Evolutionary conservation across 306 rosid species (phyloP), one percentile per base, ranked within the genome.

Genomic region (Rubus idaeus): DNA sequence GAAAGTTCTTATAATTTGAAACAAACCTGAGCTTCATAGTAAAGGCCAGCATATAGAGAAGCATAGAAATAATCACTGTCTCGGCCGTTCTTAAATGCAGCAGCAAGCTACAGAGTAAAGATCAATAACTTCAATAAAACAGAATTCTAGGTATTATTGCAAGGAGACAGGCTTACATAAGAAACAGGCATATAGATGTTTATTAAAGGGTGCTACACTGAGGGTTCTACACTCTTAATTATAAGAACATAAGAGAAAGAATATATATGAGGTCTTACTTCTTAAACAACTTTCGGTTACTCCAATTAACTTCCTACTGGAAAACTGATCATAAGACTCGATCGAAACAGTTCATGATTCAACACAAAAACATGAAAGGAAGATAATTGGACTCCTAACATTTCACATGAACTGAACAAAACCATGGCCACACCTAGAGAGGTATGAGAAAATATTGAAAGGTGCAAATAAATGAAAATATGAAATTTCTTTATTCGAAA

Each of bases 41-140:
- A 90, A 56, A 94, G 97, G 41, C 97, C 97, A 21, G 97, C 95
- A 73, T 94, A 92, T 23, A 94, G 78, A 68, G 92, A 87, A 74
- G 97, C 90, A 68, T 92, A 92, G 83, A 94, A 92, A 60, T 80
- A 86, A 2, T 92, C 97, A 51, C 68, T 78, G 57, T 80, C 93
- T 73, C 77, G 83, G 80, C 96, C 82, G 72, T 79, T 82, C 18
- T 91, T 85, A 87, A 94, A 94, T 62, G 85, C 90, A 80, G 89
- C 97, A 71, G 84, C 95, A 86, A 94, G 85, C 97, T 94, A 81
- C 57, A 73, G 62, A 83, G 35, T 12, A 71, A 71, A 81, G 70
- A 86, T 37, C 71, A 84, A 78, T 75, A 64, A 70, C 58, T 67
- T 56, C 13, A 58, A 62, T 89, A 78, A 84, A 83, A 81, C 57